Evolutionary conservation across 768 basidiomycete species (phyloP), one percentile per base, ranked within the genome.

Genomic region (Candolleomyces aberdarensis): DNA sequence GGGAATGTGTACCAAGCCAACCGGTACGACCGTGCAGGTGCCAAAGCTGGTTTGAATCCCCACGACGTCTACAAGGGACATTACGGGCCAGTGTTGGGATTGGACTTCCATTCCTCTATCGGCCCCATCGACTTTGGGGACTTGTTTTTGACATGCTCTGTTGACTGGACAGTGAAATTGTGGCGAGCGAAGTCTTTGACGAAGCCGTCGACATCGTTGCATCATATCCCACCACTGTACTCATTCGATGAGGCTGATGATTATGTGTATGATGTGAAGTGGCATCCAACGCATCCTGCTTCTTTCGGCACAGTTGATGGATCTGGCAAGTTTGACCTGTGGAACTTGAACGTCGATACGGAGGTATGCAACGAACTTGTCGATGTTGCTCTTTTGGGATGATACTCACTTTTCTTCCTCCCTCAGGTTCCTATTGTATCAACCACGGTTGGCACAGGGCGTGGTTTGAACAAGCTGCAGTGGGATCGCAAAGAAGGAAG

Each of bases 181-280:
- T 99, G 97, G 97, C 82, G 94, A 46, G 84, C 92, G 8, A 92
- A 87, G 74, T 85, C 84, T 11, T 75, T 89, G 43, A 80, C 89
- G 47, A 92, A 92, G 73, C 84, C 91, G 8, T 87, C 88, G 7
- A 86, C 87, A 41, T 69, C 76, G 0, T 77, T 78, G 17, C 83
- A 85, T 65, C 72, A 74, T 17, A 79, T 96, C n/a, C 49, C 84
- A 0, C 92, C 96, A 3, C 66, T 98, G 22, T 91, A 96, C 71
- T 94, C 93, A 44, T 98, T 99, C 68, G 96, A 99, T 65, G 96
- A 98, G 73, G 92, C 95, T 13, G 94, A 96, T 70, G 97, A 99
- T 72, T 98, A 98, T 71, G 96, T 99, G 10, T 98, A 97, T 75
- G 97, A 98, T 76, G 96, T 94, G 50, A 92, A 90, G 72, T 99